Evolutionary conservation across 495 filamentous ascomycete genomes (phyloP).

Genomic region (Tuber indicum): DNA sequence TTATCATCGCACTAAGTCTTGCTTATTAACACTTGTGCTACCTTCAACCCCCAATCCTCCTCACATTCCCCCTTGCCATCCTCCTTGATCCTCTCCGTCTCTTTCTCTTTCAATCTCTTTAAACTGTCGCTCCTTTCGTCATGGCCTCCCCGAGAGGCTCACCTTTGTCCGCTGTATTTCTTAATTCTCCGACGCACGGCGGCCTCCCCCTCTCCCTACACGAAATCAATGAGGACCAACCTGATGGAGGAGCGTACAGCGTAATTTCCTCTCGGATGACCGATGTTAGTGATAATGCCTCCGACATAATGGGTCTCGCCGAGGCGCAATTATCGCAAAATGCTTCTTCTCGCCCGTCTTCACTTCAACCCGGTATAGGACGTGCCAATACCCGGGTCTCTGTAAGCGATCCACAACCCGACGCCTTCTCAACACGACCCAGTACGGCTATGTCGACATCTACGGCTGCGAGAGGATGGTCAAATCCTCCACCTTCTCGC

Average conservation of each 20-base stretch:
- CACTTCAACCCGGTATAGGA: constrained; percentile 32
- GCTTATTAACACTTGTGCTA: not conserved
- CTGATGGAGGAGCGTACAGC: constrained; percentile 49
- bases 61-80: constrained; percentile 4
- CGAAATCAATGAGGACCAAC: constrained; percentile 41
- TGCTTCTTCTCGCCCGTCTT: constrained; percentile 35
- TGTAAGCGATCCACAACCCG: constrained; percentile 44
- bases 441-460: constrained; percentile 49
- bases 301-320: constrained; percentile 45
- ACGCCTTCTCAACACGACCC: constrained; percentile 40
- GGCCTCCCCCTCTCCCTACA: constrained; percentile 37
- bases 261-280: constrained; percentile 83
- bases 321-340: constrained; percentile 41
- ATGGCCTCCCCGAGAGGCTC: constrained; percentile 33
- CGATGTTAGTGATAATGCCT: constrained; percentile 54
- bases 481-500: constrained; percentile 46
- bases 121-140: constrained; percentile 14
- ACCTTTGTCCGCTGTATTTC: constrained; percentile 27
- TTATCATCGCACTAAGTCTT: not conserved
- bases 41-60: not conserved
- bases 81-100: constrained; percentile 8
- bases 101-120: not conserved
- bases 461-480: constrained; percentile 47
- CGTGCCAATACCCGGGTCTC: constrained; percentile 44
- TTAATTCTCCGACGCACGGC: constrained; percentile 25